Evolutionary conservation across 306 rosid species (phyloP), one percentile per base, ranked within the genome.

Genomic region (Ziziphus jujuba): DNA sequence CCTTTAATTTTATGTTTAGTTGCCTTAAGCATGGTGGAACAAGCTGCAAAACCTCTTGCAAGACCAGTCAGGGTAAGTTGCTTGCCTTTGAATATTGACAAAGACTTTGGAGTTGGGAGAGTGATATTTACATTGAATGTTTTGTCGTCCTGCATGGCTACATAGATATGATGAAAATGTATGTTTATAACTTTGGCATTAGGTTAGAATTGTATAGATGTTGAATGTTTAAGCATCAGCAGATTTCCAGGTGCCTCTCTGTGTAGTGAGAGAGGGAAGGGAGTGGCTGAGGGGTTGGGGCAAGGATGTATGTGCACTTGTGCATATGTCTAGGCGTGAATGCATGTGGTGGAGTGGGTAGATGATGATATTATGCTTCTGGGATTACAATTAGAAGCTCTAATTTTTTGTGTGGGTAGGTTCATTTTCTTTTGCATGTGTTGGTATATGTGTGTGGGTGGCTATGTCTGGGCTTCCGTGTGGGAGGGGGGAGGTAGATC

Each of bases 31-130:
- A 93, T 90, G 97, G 97, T 83, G 70, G 96, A 93, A 76, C 97
- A 93, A 84, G 97, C 98, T 73, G 96, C 97, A 66, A 93, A 93
- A 69, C 97, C 98, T 77, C 95, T 93, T 73, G 95, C 96, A 31
- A 90, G 95, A 55, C 98, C 98, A 65, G 98, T 93, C 70, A 86
- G 64, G 74, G 97, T 90, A 86, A 79, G 91, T 68, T 43, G 54
- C 54, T 57, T 36, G 28, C 59, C 25, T 7, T 62, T 14, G 14
- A 49, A 19, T 36, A 22, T 28, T 65, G 20, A 50, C 31, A 10
- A 56, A 53, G 25, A 69, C 22, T 36, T 50, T n/a, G n/a, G 50
- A 36, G 36, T 13, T 50, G 38, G 3, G 12, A n/a, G 36, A 20
- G 33, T 45, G 25, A 2, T 47, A 9, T 65, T 9, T 40, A 50